A percentile compares a stretch with the other conserved stretches of the same genome.
Conservation (phyloP, 805 yeast species). For the Lipomyces yamadae region DNA sequence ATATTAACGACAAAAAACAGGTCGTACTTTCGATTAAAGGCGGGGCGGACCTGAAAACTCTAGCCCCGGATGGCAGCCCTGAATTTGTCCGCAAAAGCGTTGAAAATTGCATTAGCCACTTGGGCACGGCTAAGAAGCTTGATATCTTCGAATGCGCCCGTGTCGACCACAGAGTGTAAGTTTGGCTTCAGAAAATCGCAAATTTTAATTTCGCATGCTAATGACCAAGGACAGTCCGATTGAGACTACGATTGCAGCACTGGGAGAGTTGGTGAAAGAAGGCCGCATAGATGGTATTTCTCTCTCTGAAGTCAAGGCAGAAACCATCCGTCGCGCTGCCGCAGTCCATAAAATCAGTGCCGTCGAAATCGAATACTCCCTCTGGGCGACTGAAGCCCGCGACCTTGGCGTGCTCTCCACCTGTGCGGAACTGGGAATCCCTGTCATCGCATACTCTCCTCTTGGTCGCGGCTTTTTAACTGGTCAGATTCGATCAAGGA, state of each 20-base stretch:
- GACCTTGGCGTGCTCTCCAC: conserved; percentile 65
- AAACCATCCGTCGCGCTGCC: conserved; percentile 64
- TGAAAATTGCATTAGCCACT: conserved; percentile 36
- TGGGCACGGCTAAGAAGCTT: conserved; percentile 51
- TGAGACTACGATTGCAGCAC: conserved; percentile 62
- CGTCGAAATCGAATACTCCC: conserved; percentile 79
- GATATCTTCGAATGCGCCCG: conserved; percentile 78
- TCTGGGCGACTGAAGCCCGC: conserved; percentile 65
- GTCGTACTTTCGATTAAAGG: conserved; percentile 62
- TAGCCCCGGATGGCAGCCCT: conserved; percentile 48
- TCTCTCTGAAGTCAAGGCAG: conserved; percentile 70
- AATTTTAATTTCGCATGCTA: neutral
- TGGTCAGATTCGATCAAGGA: conserved; percentile 56
- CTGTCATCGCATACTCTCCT: conserved; percentile 83
- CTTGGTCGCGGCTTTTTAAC: conserved; percentile 78
- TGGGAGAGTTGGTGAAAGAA: conserved; percentile 61
- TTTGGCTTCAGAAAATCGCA: neutral
- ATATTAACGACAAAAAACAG: conserved; percentile 7
- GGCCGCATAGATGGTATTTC: conserved; percentile 75
- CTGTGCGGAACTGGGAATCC: conserved; percentile 63
- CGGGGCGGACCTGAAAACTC: conserved; percentile 47
- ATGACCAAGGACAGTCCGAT: conserved; percentile 51
- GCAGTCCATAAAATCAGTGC: conserved; percentile 60
- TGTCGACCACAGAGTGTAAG: conserved; percentile 53
- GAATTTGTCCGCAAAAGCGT: conserved; percentile 29